Evolutionary conservation across 805 yeast genomes (phyloP).

Genomic region (Wickerhamiella sorbophila): DNA sequence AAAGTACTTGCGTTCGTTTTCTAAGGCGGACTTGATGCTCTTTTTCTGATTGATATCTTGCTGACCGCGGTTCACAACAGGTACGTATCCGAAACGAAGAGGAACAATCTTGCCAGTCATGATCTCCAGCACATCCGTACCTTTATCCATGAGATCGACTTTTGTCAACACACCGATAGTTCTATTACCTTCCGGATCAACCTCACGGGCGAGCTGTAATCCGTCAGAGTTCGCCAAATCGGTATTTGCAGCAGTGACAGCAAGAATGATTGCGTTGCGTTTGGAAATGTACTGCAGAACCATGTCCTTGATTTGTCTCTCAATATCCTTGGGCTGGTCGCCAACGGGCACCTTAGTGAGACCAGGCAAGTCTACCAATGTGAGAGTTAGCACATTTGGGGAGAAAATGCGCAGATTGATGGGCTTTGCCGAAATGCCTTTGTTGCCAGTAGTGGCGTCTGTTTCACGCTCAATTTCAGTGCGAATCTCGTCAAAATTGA

Average conservation of each 20-base stretch:
- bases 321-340: constrained; percentile 96
- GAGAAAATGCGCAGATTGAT: constrained; percentile 87
- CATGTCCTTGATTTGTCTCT: constrained; percentile 84
- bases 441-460: constrained; percentile 59
- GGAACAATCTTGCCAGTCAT: constrained; percentile 93
- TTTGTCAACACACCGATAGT: constrained; percentile 95
- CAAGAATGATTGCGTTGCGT: constrained; percentile 88
- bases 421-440: constrained; percentile 85
- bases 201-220: constrained; percentile 88
- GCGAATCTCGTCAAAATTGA: constrained; percentile 79
- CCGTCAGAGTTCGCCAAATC: constrained; percentile 97
- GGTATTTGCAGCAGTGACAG: constrained; percentile 93
- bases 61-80: constrained; percentile 95
- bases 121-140: constrained; percentile 93
- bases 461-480: constrained; percentile 84
- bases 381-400: constrained; percentile 86
- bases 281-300: constrained; percentile 83
- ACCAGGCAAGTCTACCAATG: constrained; percentile 94
- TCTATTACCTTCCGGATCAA: constrained; percentile 88
- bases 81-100: constrained; percentile 87
- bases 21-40: constrained; percentile 75
- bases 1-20: constrained; percentile 68
- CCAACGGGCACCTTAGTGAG: constrained; percentile 97
- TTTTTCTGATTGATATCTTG: constrained; percentile 81
- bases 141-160: constrained; percentile 94